These are phyloP conservation scores for Lipomyces sp. DNA, from an alignment of 805 yeast species.

Conservation along the genomic window DNA sequence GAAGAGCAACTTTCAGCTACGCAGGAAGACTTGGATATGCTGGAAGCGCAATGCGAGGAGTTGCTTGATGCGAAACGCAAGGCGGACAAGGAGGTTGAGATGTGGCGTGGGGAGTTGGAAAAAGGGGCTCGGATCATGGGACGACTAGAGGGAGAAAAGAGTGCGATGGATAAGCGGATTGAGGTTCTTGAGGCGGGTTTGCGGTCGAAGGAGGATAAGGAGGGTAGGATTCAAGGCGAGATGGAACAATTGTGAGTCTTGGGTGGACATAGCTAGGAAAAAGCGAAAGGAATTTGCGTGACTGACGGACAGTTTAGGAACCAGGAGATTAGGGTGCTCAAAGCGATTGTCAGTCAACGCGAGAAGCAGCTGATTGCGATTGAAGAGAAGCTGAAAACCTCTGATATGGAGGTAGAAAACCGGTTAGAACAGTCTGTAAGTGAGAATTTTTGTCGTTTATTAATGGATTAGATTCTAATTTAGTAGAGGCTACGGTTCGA, in stretches of 20 bases:
- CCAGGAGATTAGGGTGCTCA: slow-evolving; percentile 39
- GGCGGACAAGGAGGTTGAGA: slow-evolving; percentile 45
- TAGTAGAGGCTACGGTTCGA: slow-evolving; percentile 30
- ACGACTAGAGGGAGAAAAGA: slow-evolving; percentile 47
- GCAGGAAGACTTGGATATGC: slow-evolving; percentile 44
- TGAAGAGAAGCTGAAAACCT: slow-evolving; percentile 43
- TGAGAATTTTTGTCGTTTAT: slow-evolving; percentile 44
- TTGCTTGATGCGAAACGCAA: slow-evolving; percentile 44
- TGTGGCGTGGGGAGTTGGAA: slow-evolving; percentile 45
- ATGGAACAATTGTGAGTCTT: slow-evolving; percentile 24
- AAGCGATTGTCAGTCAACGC: slow-evolving; percentile 40
- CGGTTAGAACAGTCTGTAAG: slow-evolving; percentile 32
- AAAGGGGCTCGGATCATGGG: slow-evolving; percentile 46
- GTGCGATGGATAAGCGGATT: slow-evolving; percentile 43
- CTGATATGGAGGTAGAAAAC: slow-evolving; percentile 30
- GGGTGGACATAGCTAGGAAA: background rate
- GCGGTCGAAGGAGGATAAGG: slow-evolving; percentile 40
- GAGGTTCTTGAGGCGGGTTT: slow-evolving; percentile 43
- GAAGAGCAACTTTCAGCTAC: slow-evolving; percentile 44
- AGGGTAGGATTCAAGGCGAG: slow-evolving; percentile 25
- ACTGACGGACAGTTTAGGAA: slow-evolving; percentile 15
- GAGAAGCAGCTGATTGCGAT: slow-evolving; percentile 41
- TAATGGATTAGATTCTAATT: slow-evolving; percentile 44
- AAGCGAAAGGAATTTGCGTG: background rate
- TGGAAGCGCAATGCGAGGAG: slow-evolving; percentile 44